Percentiles rank a stretch among this genome's conserved stretches.
Conservation (phyloP, 257 asterid species). For the Cinchona pubescens region DNA sequence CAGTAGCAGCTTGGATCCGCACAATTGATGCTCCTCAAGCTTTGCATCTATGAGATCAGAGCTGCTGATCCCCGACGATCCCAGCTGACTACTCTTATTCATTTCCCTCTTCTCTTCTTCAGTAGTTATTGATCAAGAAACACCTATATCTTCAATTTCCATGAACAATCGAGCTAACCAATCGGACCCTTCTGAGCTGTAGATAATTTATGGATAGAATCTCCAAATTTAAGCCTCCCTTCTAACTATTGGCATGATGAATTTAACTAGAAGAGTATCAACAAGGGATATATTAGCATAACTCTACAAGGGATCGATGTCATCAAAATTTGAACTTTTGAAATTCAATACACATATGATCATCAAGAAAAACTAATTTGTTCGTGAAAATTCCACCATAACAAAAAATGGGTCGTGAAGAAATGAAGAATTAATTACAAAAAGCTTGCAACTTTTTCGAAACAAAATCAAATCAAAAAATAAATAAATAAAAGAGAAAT, state of each 20-base stretch:
- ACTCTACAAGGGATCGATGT: not conserved
- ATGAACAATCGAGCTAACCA: not conserved
- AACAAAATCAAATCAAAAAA: not conserved
- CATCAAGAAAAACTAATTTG: slow-evolving; percentile 2
- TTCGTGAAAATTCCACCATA: not conserved
- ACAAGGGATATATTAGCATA: not conserved
- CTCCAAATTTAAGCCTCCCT: not conserved
- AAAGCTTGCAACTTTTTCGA: not conserved
- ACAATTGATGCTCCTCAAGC: slow-evolving; percentile 91
- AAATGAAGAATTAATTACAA: not conserved
- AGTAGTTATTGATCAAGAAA: not conserved
- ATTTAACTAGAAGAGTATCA: not conserved
- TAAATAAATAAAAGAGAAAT: not conserved
- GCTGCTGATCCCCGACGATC: slow-evolving; percentile 60
- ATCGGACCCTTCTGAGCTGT: not conserved
- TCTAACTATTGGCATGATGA: too few species aligned
- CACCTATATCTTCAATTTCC: not conserved
- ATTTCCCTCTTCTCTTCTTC: not conserved
- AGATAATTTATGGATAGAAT: too few species aligned
- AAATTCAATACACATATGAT: slow-evolving; percentile 3
- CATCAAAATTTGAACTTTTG: not conserved
- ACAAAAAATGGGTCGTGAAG: not conserved
- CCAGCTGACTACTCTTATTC: slow-evolving; percentile 62
- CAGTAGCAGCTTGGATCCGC: slow-evolving; percentile 96
- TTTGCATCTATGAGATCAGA: slow-evolving; percentile 92